Conservation (phyloP, 2,329 filamentous ascomycete genomes). For the Arthroderma sp. region DNA sequence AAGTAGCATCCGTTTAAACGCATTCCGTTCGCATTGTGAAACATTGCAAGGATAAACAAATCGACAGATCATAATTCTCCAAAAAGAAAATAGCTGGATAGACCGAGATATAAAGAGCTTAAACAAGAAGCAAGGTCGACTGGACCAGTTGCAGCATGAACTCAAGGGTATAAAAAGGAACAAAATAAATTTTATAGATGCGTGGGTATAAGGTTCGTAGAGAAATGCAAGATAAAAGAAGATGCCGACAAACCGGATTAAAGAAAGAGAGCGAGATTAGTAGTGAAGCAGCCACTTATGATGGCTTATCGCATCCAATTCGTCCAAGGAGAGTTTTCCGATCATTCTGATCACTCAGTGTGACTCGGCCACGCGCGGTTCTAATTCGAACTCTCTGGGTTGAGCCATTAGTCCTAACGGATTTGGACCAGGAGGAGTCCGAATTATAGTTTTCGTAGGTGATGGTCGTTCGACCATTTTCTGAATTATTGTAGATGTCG, state of each 20-base stretch:
- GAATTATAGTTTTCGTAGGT: neutral
- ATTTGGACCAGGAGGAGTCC: conserved; percentile 21
- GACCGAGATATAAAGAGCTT: no score
- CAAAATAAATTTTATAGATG: neutral
- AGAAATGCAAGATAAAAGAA: neutral
- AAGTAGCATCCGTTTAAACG: no score
- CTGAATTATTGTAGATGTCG: neutral
- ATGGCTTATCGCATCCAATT: conserved; percentile 21
- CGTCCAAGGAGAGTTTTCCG: conserved; percentile 22
- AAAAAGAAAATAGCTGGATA: no score
- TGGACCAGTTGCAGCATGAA: no score
- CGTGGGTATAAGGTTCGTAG: conserved; percentile 2
- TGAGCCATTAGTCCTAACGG: conserved; percentile 18
- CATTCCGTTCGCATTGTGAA: no score
- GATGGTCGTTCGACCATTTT: neutral
- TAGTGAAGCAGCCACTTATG: conserved; percentile 2
- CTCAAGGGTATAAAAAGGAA: neutral
- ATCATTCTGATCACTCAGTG: conserved; percentile 28
- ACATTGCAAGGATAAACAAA: no score
- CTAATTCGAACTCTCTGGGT: conserved; percentile 17
- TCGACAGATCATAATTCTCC: no score
- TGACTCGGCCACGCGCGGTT: conserved; percentile 25
- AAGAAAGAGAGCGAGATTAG: neutral
- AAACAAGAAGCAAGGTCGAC: no score
- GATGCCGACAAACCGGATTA: neutral